These are phyloP conservation scores for Scytalidium sp. DNA, from an alignment of 2,329 filamentous ascomycete species.

Conservation along the genomic window DNA sequence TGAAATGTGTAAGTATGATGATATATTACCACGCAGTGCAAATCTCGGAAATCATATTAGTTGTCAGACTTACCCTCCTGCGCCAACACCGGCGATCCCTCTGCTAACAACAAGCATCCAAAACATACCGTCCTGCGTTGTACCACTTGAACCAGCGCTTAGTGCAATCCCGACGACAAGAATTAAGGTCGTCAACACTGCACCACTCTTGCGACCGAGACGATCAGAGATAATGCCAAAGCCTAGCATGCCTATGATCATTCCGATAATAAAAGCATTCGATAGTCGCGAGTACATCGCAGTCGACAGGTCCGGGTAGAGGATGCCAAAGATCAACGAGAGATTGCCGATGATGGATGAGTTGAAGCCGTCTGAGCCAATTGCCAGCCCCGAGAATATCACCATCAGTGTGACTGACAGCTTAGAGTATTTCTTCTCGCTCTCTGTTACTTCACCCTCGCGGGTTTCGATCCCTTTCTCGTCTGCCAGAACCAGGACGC, in stretches of 20 bases:
- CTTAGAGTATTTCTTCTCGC: slow-evolving; percentile 31
- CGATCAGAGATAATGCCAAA: slow-evolving; percentile 49
- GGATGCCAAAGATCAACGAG: slow-evolving; percentile 35
- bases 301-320: slow-evolving; percentile 41
- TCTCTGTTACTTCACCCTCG: slow-evolving; percentile 1
- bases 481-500: slow-evolving; percentile 2
- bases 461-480: slow-evolving; percentile 5
- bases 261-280: slow-evolving; percentile 53
- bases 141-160: slow-evolving; percentile 33
- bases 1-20: not conserved
- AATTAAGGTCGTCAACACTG: slow-evolving; percentile 43
- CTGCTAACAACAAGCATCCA: slow-evolving; percentile 39
- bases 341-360: slow-evolving; percentile 43
- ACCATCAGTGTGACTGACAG: slow-evolving; percentile 41
- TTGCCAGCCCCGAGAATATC: slow-evolving; percentile 42
- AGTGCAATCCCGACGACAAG: slow-evolving; percentile 36
- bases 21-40: not conserved
- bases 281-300: slow-evolving; percentile 48
- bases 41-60: slow-evolving; percentile 18
- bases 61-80: slow-evolving; percentile 26
- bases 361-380: slow-evolving; percentile 44
- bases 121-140: slow-evolving; percentile 28
- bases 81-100: slow-evolving; percentile 40
- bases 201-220: slow-evolving; percentile 46
- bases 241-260: slow-evolving; percentile 53